A percentile compares a stretch with the other conserved stretches of the same genome.
Conservation (phyloP, 371 early-diverging fungal genomes). For the Mucor circinelloides region DNA sequence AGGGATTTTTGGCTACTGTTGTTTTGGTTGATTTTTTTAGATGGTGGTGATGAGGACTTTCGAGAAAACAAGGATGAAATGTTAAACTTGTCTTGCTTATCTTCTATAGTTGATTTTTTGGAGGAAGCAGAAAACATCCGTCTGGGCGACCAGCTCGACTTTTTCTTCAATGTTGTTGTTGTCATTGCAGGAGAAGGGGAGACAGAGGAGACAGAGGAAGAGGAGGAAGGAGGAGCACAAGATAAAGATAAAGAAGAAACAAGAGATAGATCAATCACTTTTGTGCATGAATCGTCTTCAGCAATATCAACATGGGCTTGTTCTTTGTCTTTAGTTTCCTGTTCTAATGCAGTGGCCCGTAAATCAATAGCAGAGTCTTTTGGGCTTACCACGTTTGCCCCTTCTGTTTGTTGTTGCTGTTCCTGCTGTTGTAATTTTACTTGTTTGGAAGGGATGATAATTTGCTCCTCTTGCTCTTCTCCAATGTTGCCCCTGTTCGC, state of each 20-base stretch:
- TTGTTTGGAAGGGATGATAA: not conserved
- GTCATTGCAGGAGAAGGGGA: not conserved
- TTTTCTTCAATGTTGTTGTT: slow-evolving; percentile 5
- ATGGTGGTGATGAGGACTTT: not conserved
- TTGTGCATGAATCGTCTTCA: not conserved
- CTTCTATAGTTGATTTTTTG: not conserved
- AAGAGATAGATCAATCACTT: not conserved
- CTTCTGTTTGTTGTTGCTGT: not conserved
- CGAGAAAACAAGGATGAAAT: slow-evolving; percentile 9
- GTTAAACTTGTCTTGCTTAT: not conserved
- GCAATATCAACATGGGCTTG: not conserved
- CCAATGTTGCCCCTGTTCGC: not conserved
- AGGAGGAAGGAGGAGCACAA: not conserved
- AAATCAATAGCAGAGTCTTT: slow-evolving; percentile 20
- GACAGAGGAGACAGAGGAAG: not conserved
- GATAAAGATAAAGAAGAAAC: not conserved
- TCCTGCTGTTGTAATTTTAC: not conserved
- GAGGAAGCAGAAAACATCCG: slow-evolving; percentile 2
- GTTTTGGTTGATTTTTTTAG: not conserved
- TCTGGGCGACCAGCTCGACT: slow-evolving; percentile 16
- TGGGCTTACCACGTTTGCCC: not conserved
- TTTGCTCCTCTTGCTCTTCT: not conserved
- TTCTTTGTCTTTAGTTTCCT: not conserved
- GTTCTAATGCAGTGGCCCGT: not conserved
- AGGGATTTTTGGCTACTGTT: not conserved